These are phyloP conservation scores for Tetracentron sinense DNA, from an alignment of 164 flowering plant species.

Conservation along the genomic window DNA sequence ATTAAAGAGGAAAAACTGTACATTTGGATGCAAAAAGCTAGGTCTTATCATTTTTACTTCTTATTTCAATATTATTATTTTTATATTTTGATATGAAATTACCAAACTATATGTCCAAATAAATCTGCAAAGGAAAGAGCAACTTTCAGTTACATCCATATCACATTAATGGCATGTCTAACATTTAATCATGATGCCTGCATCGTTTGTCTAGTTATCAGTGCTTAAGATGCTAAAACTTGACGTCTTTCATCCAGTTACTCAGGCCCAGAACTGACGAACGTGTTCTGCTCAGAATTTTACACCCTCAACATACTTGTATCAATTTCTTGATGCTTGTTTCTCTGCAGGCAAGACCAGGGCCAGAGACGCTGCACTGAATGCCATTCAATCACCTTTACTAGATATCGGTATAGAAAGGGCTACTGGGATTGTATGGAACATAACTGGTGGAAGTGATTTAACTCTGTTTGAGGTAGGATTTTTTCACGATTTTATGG, in stretches of 20 bases:
- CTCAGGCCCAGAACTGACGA: background rate
- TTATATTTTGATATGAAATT: no score
- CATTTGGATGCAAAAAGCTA: no score
- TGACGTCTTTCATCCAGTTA: background rate
- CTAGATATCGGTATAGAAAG: constrained; percentile 92
- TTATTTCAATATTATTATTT: no score
- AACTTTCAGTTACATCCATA: background rate
- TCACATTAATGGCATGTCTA: background rate
- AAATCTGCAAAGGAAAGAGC: no score
- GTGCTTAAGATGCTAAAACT: background rate
- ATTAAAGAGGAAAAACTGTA: no score
- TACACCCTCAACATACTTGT: background rate
- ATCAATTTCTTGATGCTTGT: background rate
- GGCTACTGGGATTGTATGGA: constrained; percentile 97
- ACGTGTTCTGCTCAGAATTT: background rate
- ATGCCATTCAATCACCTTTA: constrained; percentile 91
- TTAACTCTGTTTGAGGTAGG: constrained; percentile 76
- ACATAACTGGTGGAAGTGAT: constrained; percentile 94
- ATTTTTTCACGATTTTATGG: background rate
- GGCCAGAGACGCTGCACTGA: constrained; percentile 95
- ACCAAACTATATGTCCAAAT: no score
- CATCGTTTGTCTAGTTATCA: background rate
- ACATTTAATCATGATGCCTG: background rate
- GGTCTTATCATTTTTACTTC: no score
- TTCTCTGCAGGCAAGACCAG: constrained; percentile 70